phyloP scores from a whole-genome alignment of 805 yeast species.

The Candida boleticola region DNA sequence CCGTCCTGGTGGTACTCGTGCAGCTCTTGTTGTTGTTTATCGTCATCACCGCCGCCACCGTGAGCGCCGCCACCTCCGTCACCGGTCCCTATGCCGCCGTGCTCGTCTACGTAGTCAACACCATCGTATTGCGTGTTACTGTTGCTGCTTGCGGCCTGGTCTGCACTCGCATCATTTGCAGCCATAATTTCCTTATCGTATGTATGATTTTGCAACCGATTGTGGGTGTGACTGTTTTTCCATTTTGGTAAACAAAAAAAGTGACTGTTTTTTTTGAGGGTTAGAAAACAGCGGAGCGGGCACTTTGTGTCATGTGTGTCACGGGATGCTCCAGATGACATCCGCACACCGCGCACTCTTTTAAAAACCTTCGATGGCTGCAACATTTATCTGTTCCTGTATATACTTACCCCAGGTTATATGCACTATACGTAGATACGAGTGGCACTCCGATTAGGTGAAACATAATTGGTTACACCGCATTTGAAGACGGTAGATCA shows the following conservation, averaged over 20 bases:
- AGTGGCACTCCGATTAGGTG: no score
- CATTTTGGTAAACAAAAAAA: slow-evolving; percentile 5
- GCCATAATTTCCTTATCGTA: slow-evolving; percentile 2
- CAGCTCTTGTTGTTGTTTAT: background rate
- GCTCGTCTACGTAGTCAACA: background rate
- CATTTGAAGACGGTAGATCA: no score
- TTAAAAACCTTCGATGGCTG: no score
- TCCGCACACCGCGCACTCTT: slow-evolving; percentile 4
- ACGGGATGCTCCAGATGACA: slow-evolving; percentile 1
- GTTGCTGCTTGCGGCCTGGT: background rate
- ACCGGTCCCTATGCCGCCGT: no score
- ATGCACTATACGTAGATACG: no score
- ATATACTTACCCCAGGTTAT: no score
- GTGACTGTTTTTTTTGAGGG: slow-evolving; percentile 20
- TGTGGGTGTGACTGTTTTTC: slow-evolving; percentile 20
- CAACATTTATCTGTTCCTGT: no score
- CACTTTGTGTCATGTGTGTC: background rate
- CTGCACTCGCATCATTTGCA: slow-evolving; percentile 2
- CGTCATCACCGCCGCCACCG: background rate
- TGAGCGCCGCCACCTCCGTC: background rate
- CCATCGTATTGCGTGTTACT: background rate
- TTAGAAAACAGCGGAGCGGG: no score
- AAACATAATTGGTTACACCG: no score
- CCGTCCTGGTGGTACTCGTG: background rate
- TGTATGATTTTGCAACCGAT: slow-evolving; percentile 10